Base-by-base conservation (phyloP, 345 rosid genomes). In the Rhodomyrtus tomentosa region DNA sequence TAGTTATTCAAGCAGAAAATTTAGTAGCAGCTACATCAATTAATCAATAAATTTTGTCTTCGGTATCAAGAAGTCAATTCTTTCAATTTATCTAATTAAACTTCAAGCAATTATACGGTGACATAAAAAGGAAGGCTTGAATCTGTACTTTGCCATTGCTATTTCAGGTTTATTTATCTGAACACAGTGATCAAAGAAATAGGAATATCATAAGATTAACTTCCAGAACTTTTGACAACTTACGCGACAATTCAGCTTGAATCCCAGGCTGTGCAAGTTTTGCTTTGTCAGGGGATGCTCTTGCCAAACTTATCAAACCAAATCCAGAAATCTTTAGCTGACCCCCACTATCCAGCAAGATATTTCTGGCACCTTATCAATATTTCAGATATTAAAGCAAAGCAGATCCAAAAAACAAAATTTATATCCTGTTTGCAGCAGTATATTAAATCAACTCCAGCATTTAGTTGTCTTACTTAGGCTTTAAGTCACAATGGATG, bases 301-400 rank as follows among this genome's bases (percentile, higher is more conserved):
- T 91, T 50, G 94, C 91, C 87, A 92, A 49, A 83, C 89, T 92
- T 83, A 93, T 81, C 92, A 93, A 87, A 84, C 98, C 98, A 88
- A 95, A 97, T 86, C 98, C 99, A 90, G 96, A 84, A 72, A 97
- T 89, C 93, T 97, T 97, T 90, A 94, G 81, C 4, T 89, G 95
- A 54, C 98, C 98, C 84, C 98, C 95, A 86, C 86, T 90, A 94
- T 95, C 99, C 92, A 95, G 95, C 96, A 95, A 95, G 93, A 97
- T 91, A 93, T 97, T 95, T 95, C 99, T 97, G 99, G 93, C 96
- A 97, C 98, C 99, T 97, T 97, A 94, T 93, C 89, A 90, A 94
- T 91, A 92, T 92, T 90, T 93, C 90, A 91, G 90, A 92, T 90
- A 92, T 94, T 93, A 97, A 93, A 91, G 90, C 92, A 88, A 85